Base-by-base conservation (phyloP, 108 stramenopile genomes). In the Seminavis robusta region DNA sequence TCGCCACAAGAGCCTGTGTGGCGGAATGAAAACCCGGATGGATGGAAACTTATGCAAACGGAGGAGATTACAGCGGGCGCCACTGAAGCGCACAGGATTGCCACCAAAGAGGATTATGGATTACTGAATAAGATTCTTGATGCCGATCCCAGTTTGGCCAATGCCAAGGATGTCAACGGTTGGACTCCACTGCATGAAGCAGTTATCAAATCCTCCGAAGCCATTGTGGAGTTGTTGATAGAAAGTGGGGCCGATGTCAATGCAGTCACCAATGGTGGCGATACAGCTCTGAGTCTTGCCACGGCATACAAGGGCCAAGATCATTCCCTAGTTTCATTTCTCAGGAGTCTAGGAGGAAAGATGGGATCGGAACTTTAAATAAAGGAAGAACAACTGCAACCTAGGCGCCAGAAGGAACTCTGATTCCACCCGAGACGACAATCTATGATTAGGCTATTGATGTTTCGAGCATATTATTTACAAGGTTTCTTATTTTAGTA, bases 1-100 rank as follows among this genome's bases (percentile, higher is more conserved):
- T 61, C 59, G 10, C 63, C 75, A 1, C 86, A 92, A 62, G 86
- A 83, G 43, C 29, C 56, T 15, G 70, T 73, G 21, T 92, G 90
- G 90, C 45, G 61, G 4, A 20, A 38, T 17, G 15, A 20, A 7
- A 84, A 92, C 62, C 84, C 79, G 10, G 33, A 55, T 26, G 47
- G 59, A 4, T 79, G 77, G 77, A 68, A 59, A 17, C 39, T 73
- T 16, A 2, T 46, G 11, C 4, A 10, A 1, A 16, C 17, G 6
- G 26, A 13, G 6, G 26, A 34, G 6, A 17, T 55, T 44, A 24
- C 44, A 11, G n/a, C n/a, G n/a, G n/a, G n/a, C n/a, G n/a, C n/a
- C n/a, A n/a, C n/a, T n/a, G n/a, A n/a, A n/a, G n/a, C n/a, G n/a
- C n/a, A n/a, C n/a, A n/a, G n/a, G n/a, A n/a, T n/a, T n/a, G n/a